Evolutionary conservation across 148 eudicot species (phyloP).

Genomic region (Fagopyrum esculentum): DNA sequence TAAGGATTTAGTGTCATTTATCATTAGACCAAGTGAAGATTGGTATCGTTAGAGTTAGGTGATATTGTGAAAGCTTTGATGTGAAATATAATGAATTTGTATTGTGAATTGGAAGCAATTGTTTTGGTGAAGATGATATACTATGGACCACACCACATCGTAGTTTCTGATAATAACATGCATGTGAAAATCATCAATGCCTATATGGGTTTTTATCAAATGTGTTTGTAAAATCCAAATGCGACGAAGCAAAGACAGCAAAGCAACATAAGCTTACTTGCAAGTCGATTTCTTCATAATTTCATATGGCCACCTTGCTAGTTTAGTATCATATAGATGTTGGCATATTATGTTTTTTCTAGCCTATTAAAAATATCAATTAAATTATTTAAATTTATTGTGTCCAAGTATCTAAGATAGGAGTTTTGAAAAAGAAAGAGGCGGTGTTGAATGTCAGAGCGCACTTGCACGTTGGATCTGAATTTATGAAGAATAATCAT

Average conservation of each 20-base stretch:
- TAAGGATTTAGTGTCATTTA: too few species aligned
- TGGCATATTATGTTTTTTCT: too few species aligned
- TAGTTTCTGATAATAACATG: conserved; percentile 2
- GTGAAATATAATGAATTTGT: background rate
- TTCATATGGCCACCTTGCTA: background rate
- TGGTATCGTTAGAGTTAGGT: background rate
- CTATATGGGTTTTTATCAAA: conserved; percentile 1
- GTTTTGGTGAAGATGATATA: background rate
- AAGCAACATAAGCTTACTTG: background rate
- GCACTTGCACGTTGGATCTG: too few species aligned
- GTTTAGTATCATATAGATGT: background rate
- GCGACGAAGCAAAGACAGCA: background rate
- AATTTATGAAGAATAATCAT: too few species aligned
- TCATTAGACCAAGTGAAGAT: too few species aligned
- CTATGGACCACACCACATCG: background rate
- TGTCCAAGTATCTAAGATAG: too few species aligned
- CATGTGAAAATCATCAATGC: conserved; percentile 5
- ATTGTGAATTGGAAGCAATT: background rate
- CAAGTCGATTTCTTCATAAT: background rate
- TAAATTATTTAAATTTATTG: too few species aligned
- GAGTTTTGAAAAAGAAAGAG: too few species aligned
- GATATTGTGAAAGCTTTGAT: background rate
- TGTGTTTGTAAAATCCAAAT: background rate
- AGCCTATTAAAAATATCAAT: too few species aligned
- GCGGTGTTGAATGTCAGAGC: too few species aligned